Evolutionary conservation across 2,329 filamentous ascomycete species (phyloP), one percentile per base, ranked within the genome.

Genomic region (Lecanicillium sp.): DNA sequence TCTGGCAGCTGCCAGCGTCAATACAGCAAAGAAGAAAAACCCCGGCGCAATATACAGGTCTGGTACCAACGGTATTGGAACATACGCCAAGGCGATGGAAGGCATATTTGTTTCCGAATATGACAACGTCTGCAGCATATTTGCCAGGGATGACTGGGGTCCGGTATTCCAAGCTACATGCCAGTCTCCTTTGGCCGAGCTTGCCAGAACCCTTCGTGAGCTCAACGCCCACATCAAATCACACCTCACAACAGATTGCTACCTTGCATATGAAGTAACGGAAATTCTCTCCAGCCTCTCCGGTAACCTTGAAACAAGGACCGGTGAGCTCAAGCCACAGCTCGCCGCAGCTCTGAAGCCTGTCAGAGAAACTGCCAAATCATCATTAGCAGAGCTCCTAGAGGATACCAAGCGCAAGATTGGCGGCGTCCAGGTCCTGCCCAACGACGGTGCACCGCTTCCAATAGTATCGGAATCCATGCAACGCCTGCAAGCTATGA

Each of bases 231-330:
- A 96, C 60, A 90, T 97, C 66, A 90, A 90, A 62, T 72, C 78
- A 33, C 90, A 96, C 60, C 71, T 96, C 32, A 79, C 83, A 55
- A 95, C 89, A 0, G 93, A 98, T 64, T 97, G 91, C 66, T 97
- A 88, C 63, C 77, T 98, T 41, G 90, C 90, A 7, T 98, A 95
- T 63, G 93, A 98, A 62, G 87, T 97, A 26, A 87, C 94, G 26
- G 91, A 95, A 59, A 87, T 96, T 51, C 81, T 97, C 39, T 87
- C 88, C 1, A 78, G 78, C 11, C 75, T 95, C 40, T 90, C 89
- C 2, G 84, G 83, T 48, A 83, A 85, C 32, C 71, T 98, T 4
- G 91, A 95, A 54, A 78, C 79, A 4, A 83, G 85, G 52, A 95
- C 90, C 0, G 89, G 89, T 2, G 89, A 95, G 59, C 75, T 96